Base-by-base conservation (phyloP, 1,139 yeast genomes). In the Debaryomyces fabryi region DNA sequence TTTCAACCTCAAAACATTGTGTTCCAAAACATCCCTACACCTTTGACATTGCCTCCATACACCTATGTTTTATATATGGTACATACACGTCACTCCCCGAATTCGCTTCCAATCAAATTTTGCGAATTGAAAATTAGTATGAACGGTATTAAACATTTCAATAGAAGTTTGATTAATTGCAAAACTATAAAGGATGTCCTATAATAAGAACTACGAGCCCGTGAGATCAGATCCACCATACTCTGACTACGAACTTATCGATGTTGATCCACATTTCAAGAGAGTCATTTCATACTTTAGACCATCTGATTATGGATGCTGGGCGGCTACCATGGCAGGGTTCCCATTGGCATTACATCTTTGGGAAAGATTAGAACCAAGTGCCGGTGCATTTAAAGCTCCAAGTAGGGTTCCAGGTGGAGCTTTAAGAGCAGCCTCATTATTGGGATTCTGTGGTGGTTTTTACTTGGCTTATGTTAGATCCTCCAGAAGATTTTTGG, bases 201-300 rank as follows among this genome's bases (percentile, higher is more conserved):
- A 74, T 63, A 69, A 67, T 50, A 64, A 67, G 53, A 63, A 63
- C 46, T 69, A 73, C 58, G 67, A 68, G 57, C 81, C 81, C 46
- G 68, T 76, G 33, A 74, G 81, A 64, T 66, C 75, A 18, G 73
- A 69, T 24, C 75, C 79, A 36, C 70, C 76, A 33, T 65, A 67
- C 51, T 64, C 78, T 16, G 80, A 76, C 59, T 75, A 74, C 56
- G 81, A 76, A 60, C 64, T 76, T 50, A 89, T 89, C 62, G 96
- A 89, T 64, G 78, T 81, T 49, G 96, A 89, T 65, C 96, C 96
- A 38, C 83, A 85, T 56, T 86, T 88, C 68, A 62, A 67, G 48
- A 77, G 89, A 55, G 96, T 89, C 30, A 82, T 89, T 23, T 73
- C 83, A 42, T 89, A 85, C 71, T 82, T 88, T 68, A 78, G 96